Evolutionary conservation across 257 asterid species (phyloP).

Genomic region (Scutellaria minor): DNA sequence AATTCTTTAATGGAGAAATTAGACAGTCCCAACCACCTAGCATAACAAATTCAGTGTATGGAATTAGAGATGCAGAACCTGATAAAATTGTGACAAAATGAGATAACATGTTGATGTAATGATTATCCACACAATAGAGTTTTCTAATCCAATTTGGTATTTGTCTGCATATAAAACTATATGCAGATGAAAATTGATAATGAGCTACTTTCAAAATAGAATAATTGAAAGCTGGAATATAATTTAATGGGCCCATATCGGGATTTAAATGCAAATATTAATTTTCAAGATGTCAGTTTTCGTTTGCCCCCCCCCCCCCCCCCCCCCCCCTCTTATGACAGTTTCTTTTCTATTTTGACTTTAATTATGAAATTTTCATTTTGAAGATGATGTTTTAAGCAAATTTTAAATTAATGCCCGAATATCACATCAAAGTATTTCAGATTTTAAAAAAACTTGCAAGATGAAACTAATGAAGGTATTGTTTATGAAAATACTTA

Average conservation of each 20-base stretch:
- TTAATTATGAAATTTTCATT: background rate
- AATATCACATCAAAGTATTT: background rate
- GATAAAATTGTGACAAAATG: background rate
- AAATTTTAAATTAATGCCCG: background rate
- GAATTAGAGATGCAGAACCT: background rate
- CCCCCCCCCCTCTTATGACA: no score
- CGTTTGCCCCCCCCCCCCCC: no score
- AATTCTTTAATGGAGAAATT: conserved; percentile 9
- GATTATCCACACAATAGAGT: conserved; percentile 23
- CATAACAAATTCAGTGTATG: conserved; percentile 1
- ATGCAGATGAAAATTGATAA: background rate
- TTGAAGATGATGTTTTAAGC: background rate
- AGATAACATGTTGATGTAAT: conserved; percentile 6
- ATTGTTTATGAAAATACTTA: background rate
- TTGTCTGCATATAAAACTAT: background rate
- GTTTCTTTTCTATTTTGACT: background rate
- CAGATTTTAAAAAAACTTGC: background rate
- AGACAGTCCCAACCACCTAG: background rate
- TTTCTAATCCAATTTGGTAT: background rate
- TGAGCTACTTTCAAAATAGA: background rate
- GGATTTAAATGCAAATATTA: no score
- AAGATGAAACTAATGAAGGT: background rate
- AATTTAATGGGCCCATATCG: no score
- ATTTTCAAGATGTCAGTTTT: no score
- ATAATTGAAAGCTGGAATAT: no score